phyloP scores from a whole-genome alignment of 257 asterid genomes.

The Cruciata laevipes region DNA sequence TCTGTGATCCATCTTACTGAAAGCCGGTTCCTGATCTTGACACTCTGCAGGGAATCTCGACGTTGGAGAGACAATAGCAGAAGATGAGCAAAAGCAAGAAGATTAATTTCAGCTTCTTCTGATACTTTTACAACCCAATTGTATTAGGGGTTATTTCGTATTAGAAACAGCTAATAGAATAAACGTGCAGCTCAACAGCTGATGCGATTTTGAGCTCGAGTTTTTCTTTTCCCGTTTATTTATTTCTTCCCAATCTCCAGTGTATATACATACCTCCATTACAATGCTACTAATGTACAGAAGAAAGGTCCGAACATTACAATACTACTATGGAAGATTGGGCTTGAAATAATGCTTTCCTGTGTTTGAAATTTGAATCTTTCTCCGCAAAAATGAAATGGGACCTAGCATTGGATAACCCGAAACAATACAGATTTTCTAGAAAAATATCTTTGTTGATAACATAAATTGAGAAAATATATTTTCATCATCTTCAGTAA shows the following conservation, averaged over 20 bases:
- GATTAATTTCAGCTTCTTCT: slow-evolving; percentile 6
- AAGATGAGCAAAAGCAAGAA: slow-evolving; percentile 45
- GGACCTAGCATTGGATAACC: not conserved
- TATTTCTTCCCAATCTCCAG: slow-evolving; percentile 1
- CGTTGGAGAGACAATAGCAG: slow-evolving; percentile 51
- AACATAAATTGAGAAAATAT: not conserved
- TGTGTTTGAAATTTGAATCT: not conserved
- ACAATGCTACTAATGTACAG: slow-evolving; percentile 9
- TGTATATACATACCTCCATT: not conserved
- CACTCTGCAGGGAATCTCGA: slow-evolving; percentile 51
- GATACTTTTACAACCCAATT: slow-evolving; percentile 4
- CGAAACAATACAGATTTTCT: not conserved
- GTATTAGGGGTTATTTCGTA: slow-evolving; percentile 11
- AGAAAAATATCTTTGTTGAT: not conserved
- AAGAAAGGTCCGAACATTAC: not conserved
- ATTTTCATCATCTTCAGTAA: too few species aligned
- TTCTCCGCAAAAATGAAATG: not conserved
- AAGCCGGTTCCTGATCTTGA: slow-evolving; percentile 2
- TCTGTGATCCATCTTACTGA: not conserved
- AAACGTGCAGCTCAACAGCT: slow-evolving; percentile 21
- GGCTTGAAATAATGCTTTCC: not conserved
- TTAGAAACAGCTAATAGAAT: slow-evolving; percentile 22
- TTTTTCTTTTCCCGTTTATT: slow-evolving; percentile 4
- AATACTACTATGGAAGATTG: not conserved
- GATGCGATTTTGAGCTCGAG: slow-evolving; percentile 27